Evolutionary conservation across 108 stramenopile genomes (phyloP), one percentile per base, ranked within the genome.

Genomic region (Cylindrotheca closterium): DNA sequence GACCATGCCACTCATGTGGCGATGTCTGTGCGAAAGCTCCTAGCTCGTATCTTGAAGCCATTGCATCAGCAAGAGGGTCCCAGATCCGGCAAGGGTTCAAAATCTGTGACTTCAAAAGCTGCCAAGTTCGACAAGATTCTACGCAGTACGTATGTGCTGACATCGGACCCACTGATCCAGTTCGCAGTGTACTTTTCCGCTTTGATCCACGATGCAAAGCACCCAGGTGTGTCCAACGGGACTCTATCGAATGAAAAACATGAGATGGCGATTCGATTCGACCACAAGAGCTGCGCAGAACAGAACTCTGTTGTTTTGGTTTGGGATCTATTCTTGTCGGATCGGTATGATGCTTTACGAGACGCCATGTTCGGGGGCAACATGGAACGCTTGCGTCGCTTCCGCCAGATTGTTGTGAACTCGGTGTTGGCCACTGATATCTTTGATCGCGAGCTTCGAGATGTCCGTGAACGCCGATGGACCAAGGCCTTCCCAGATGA

Each of bases 1-100:
- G 74, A 79, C 33, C 82, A 83, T 48, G 82, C 82, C 25, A 56
- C 52, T 21, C 65, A 66, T 47, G 65, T 66, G 15, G 37, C 28
- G 15, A 66, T 66, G 65, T 74, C 79, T n/a, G 72, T 75, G 10
- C 61, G 75, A 30, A 83, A 83, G 60, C 71, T 83, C 5, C 68
- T 83, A 8, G 45, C 53, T 32, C 30, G 67, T 15, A 52, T 68
- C 47, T 32, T 34, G n/a, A 51, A 51, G 23, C 51, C 51, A 2
- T 25, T 52, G 1, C 51, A 52, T 1, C 1, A 15, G 1, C 23
- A 52, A 15, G 15, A 1, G 15, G 3, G 0, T 1, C 24, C 15
- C 12, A 25, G 51, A 15, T 47, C 47, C 1, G 26, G 15, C 1
- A 24, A 1, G 51, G 21, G 51, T 26, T 52, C 51, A 12, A 52